These are phyloP conservation scores for Phaffia tasmanica DNA, from an alignment of 768 basidiomycete genomes.

Conservation along the genomic window DNA sequence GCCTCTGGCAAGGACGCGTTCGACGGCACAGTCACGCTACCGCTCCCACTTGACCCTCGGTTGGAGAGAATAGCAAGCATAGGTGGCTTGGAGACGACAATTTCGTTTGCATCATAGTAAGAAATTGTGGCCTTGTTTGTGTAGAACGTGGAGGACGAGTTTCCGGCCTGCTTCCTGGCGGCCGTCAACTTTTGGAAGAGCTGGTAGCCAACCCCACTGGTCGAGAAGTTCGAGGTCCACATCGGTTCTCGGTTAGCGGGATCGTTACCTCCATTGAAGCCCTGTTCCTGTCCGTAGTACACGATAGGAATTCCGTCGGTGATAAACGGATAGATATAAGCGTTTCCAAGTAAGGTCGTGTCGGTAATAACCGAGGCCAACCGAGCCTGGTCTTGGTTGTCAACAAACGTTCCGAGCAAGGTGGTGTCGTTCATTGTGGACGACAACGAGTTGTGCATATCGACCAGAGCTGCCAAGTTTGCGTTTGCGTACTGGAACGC, in stretches of 20 bases:
- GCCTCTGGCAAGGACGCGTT: constrained; percentile 8
- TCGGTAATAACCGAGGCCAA: constrained; percentile 4
- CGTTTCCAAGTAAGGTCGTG: constrained; percentile 43
- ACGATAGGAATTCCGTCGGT: constrained; percentile 68
- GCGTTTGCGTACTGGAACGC: constrained; percentile 12
- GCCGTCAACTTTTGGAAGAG: constrained; percentile 9
- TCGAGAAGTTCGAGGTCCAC: constrained; percentile 20
- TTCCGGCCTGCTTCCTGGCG: constrained; percentile 10
- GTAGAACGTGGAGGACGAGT: constrained; percentile 12
- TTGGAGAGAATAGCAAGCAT: constrained; percentile 22
- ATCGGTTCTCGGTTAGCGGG: constrained; percentile 25
- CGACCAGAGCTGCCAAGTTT: constrained; percentile 2
- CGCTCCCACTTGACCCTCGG: constrained; percentile 15
- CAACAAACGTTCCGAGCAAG: constrained; percentile 23
- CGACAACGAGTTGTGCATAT: constrained; percentile 7
- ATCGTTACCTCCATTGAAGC: constrained; percentile 24
- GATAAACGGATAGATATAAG: constrained; percentile 63
- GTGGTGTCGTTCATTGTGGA: constrained; percentile 21
- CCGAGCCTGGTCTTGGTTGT: constrained; percentile 23
- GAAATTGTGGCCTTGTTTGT: constrained; percentile 18
- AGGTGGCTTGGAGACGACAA: constrained; percentile 18
- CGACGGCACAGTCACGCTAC: constrained; percentile 2
- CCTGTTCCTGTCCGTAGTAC: constrained; percentile 57
- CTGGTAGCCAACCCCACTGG: constrained; percentile 12
- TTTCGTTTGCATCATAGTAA: constrained; percentile 1